Conservation (phyloP, 78 protist species). For the Dictyostelium capitatum region DNA sequence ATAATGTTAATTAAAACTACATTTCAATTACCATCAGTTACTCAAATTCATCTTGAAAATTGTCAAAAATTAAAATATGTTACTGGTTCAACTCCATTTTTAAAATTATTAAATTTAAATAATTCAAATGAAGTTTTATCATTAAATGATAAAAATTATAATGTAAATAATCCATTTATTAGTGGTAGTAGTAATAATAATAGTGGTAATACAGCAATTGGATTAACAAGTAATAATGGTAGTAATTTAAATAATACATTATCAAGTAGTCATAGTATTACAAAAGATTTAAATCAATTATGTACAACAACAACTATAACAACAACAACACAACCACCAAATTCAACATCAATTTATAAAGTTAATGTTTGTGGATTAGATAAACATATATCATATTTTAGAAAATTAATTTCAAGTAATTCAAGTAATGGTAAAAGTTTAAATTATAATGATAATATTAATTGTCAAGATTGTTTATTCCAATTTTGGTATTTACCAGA, state of each 20-base stretch:
- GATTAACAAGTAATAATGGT: neutral
- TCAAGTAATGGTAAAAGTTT: neutral
- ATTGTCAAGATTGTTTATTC: neutral
- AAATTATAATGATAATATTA: neutral
- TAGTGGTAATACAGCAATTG: neutral
- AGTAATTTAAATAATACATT: neutral
- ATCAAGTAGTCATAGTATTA: neutral
- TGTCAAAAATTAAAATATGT: neutral
- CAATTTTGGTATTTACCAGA: conserved; percentile 21
- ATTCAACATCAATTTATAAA: neutral
- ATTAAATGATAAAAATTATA: neutral
- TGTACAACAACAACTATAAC: neutral
- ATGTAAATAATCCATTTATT: neutral
- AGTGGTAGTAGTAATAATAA: neutral
- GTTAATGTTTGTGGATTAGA: conserved; percentile 1
- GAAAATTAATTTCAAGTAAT: neutral
- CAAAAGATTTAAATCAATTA: too few species aligned
- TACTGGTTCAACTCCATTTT: neutral
- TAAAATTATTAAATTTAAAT: neutral
- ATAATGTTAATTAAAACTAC: neutral
- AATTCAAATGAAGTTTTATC: neutral
- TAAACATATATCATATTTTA: neutral
- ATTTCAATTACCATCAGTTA: neutral
- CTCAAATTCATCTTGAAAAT: neutral
- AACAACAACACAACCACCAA: neutral